Base-by-base conservation (phyloP, 495 filamentous ascomycete genomes). In the Penicillium paradoxum region DNA sequence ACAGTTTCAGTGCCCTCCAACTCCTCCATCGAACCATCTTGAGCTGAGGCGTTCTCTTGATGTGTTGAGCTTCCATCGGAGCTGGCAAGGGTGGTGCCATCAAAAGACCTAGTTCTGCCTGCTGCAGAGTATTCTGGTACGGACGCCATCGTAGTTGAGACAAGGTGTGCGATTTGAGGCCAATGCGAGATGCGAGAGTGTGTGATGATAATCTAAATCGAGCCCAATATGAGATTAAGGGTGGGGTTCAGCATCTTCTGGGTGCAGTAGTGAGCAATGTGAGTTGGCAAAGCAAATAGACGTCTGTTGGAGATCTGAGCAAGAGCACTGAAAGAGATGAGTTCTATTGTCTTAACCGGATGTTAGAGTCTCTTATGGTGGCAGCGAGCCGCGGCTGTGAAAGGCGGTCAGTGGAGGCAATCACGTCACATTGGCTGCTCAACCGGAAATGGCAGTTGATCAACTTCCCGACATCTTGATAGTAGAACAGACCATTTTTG, bases 1-100 rank as follows among this genome's bases (percentile, higher is more conserved):
- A 79, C 65, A 3, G 74, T 71, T 48, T 76, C 73, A 21, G 62
- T 63, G 37, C 73, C 69, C 42, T 75, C 75, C 3, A 54, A 51
- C 4, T 44, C 49, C 21, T 67, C 63, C 2, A 52, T 51, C 5
- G 50, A 51, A 14, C 65, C 62, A 2, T 54, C 39, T 18, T 59
- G 56, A 11, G 60, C 29, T 14, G 47, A 29, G n/a, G 37, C 24
- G 5, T 22, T 39, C 17, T 54, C 53, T 42, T 59, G 42, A 3
- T 55, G 29, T 29, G 36, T 53, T 17, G 59, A 47, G 32, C 40
- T 45, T 17, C 46, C 55, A 34, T 65, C 57, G 22, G 56, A 46
- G 55, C 56, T 56, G 42, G 63, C 47, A 27, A 66, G 49, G 30
- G 57, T 59, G 57, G 59, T 43, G 33, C 55, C 59, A 54, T 75